A percentile compares a stretch with the other conserved stretches of the same genome.
phyloP scores from a whole-genome alignment of 2,329 filamentous ascomycete genomes.

The Scopulariopsis brevicaulis region DNA sequence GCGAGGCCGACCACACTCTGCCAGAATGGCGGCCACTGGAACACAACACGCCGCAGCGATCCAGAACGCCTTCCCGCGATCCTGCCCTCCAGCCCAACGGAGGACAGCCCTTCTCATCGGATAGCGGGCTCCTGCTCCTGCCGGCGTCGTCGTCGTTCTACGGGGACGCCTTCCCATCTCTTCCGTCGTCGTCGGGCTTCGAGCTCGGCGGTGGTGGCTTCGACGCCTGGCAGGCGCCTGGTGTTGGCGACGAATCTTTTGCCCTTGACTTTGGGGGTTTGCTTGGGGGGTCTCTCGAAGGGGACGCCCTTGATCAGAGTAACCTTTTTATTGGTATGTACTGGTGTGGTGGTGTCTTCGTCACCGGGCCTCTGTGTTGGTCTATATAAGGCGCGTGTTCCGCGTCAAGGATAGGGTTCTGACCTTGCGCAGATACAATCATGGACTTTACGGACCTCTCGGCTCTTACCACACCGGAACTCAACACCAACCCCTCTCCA shows the following conservation, averaged over 20 bases:
- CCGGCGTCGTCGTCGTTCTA: neutral
- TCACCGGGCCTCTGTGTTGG: neutral
- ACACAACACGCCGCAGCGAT: neutral
- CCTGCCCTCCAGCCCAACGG: neutral
- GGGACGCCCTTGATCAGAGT: neutral
- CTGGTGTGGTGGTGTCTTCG: neutral
- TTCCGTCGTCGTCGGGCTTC: neutral
- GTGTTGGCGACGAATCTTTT: neutral
- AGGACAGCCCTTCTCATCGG: neutral
- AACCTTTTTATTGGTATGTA: conserved; percentile 1
- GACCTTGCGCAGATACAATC: neutral
- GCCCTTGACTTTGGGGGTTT: neutral
- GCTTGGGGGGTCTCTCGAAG: neutral
- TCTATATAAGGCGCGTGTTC: neutral
- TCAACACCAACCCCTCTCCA: neutral
- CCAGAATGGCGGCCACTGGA: neutral
- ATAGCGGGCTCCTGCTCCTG: neutral
- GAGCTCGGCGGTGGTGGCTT: neutral
- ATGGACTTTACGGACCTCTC: conserved; percentile 3
- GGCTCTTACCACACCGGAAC: neutral
- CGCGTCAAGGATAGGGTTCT: neutral
- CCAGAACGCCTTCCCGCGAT: neutral
- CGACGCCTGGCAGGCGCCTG: neutral
- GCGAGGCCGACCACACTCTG: neutral
- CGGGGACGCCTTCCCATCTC: neutral